These are phyloP conservation scores for Aspergillus wentii DNA, from an alignment of 495 filamentous ascomycete genomes.

Conservation along the genomic window DNA sequence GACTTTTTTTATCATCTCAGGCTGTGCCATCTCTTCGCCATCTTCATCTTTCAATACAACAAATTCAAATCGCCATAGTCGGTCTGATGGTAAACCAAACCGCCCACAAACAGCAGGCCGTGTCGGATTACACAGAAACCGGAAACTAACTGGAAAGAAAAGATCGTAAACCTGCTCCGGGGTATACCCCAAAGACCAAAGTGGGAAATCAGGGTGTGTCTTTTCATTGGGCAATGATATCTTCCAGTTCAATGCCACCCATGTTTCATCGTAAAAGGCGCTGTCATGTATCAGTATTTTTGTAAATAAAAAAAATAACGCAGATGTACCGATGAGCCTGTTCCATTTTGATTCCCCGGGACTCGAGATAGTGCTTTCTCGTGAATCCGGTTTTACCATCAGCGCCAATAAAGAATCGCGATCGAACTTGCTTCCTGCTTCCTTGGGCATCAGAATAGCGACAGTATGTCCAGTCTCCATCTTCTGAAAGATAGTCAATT, in stretches of 20 bases:
- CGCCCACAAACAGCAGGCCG: slow-evolving; percentile 43
- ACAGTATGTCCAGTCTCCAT: slow-evolving; percentile 25
- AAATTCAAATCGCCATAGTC: slow-evolving; percentile 49
- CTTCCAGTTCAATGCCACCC: slow-evolving; percentile 49
- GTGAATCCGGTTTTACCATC: slow-evolving; percentile 49
- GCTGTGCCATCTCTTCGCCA: slow-evolving; percentile 23
- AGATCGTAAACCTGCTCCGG: slow-evolving; percentile 45
- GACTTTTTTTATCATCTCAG: slow-evolving; percentile 16
- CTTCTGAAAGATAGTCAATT: slow-evolving; percentile 23
- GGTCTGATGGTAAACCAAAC: slow-evolving; percentile 36
- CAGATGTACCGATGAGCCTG: slow-evolving; percentile 20
- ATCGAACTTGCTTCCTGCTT: slow-evolving; percentile 14
- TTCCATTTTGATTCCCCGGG: slow-evolving; percentile 36
- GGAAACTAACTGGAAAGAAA: slow-evolving; percentile 45
- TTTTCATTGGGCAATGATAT: slow-evolving; percentile 37
- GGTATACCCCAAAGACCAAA: slow-evolving; percentile 45
- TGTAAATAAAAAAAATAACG: not conserved
- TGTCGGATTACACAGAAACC: slow-evolving; percentile 40
- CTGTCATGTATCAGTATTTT: slow-evolving; percentile 6
- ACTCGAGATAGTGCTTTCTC: slow-evolving; percentile 45
- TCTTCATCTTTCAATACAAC: slow-evolving; percentile 25
- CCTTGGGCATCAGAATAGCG: slow-evolving; percentile 28
- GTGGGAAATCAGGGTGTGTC: slow-evolving; percentile 44
- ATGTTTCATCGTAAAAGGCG: slow-evolving; percentile 44
- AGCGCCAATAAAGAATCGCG: slow-evolving; percentile 41